Percentiles rank a stretch among this genome's conserved stretches.
phyloP scores from a whole-genome alignment of 306 rosid genomes.

The Hippophae tibetana region DNA sequence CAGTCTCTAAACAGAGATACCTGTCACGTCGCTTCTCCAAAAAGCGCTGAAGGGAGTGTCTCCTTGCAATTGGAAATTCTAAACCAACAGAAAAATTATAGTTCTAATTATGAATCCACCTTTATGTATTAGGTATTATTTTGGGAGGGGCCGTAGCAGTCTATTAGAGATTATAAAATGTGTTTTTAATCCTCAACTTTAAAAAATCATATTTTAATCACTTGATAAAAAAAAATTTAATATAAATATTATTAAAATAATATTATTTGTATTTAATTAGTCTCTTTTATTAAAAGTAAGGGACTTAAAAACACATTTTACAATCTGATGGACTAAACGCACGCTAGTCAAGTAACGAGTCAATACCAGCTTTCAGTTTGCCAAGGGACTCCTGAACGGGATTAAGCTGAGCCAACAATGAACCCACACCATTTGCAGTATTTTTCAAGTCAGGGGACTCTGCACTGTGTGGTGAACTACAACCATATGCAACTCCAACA shows the following conservation, averaged over 20 bases:
- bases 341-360: constrained; percentile 2
- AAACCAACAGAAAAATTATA: constrained; percentile 18
- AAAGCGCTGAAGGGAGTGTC: constrained; percentile 68
- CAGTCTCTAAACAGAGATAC: constrained; percentile 17
- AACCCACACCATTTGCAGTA: constrained; percentile 31
- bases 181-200: too few species aligned
- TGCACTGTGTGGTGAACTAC: constrained; percentile 28
- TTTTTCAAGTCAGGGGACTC: constrained; percentile 35
- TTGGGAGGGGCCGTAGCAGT: too few species aligned
- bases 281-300: neutral
- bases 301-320: neutral
- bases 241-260: neutral
- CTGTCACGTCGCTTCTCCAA: constrained; percentile 68
- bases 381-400: constrained; percentile 46
- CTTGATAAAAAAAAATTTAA: too few species aligned
- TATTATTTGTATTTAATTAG: neutral
- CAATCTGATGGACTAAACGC: neutral
- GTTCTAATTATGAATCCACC: neutral
- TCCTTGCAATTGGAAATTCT: constrained; percentile 73
- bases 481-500: constrained; percentile 27
- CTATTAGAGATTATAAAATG: too few species aligned
- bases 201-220: too few species aligned
- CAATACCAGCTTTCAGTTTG: constrained; percentile 50
- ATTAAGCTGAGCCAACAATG: constrained; percentile 32
- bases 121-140: too few species aligned